Evolutionary conservation across 306 rosid species (phyloP).

Genomic region (Citrullus colocynthis): DNA sequence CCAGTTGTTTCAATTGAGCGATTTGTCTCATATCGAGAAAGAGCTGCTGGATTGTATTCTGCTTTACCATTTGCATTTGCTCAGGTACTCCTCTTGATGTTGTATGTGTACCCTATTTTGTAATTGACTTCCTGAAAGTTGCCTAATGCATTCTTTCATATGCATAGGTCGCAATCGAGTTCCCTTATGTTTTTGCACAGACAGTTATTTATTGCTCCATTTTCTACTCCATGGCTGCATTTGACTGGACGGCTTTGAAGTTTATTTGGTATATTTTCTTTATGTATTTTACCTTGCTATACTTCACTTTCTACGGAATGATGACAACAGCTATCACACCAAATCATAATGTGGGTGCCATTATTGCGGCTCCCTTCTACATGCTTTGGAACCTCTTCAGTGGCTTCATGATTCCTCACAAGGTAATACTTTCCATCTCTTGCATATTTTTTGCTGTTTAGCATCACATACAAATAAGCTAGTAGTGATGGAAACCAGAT

Average conservation of each 20-base stretch:
- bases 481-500: neutral
- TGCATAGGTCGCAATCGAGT: constrained; percentile 47
- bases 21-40: constrained; percentile 89
- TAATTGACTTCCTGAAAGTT: constrained; percentile 9
- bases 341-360: constrained; percentile 87
- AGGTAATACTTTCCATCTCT: constrained; percentile 39
- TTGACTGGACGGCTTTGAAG: constrained; percentile 64
- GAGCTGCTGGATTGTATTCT: constrained; percentile 95
- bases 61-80: constrained; percentile 92
- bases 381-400: constrained; percentile 99
- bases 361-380: constrained; percentile 89
- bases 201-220: constrained; percentile 64
- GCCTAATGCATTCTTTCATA: constrained; percentile 8
- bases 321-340: constrained; percentile 98
- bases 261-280: constrained; percentile 86
- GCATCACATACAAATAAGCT: neutral
- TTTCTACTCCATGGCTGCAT: constrained; percentile 80
- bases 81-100: constrained; percentile 44
- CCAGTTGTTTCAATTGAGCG: constrained; percentile 94
- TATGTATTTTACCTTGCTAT: constrained; percentile 89
- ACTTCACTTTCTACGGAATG: constrained; percentile 98
- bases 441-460: neutral
- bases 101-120: neutral
- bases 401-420: constrained; percentile 97
- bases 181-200: constrained; percentile 89